Percentiles rank a stretch among this genome's conserved stretches.
Conservation (phyloP, 1,284 basidiomycete genomes). For the Meripilus lineatus region DNA sequence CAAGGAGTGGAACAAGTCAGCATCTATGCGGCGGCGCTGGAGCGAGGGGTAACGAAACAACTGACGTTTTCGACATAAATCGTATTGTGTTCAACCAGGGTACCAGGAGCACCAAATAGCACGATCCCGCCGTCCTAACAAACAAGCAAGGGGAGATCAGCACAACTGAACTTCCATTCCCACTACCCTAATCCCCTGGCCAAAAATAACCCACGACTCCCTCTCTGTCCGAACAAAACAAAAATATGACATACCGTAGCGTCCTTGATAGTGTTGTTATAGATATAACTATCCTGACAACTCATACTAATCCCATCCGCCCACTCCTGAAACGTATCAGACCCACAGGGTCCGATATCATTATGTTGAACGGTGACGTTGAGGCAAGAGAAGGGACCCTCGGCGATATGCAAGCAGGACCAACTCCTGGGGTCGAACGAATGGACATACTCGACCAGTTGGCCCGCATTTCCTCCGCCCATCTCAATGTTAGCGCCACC, state of each 20-base stretch:
- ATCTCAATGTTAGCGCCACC: conserved; percentile 78
- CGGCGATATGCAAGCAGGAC: conserved; percentile 68
- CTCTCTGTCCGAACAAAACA: neutral
- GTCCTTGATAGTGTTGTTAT: conserved; percentile 68
- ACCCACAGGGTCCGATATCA: conserved; percentile 74
- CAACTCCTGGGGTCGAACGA: conserved; percentile 70
- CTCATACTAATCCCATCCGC: conserved; percentile 82
- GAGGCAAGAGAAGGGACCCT: conserved; percentile 63
- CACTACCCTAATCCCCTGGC: no score
- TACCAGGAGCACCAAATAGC: conserved; percentile 77
- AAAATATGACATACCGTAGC: conserved; percentile 41
- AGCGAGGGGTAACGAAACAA: neutral
- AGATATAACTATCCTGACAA: conserved; percentile 62
- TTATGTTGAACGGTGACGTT: conserved; percentile 70
- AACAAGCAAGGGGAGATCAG: neutral
- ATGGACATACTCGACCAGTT: conserved; percentile 67
- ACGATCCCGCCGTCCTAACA: conserved; percentile 72
- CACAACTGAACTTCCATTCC: neutral
- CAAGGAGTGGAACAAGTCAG: neutral
- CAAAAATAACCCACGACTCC: no score
- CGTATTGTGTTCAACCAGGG: conserved; percentile 69
- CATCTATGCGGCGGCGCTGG: no score
- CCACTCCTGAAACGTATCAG: conserved; percentile 66
- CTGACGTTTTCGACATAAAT: conserved; percentile 66
- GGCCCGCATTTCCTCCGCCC: conserved; percentile 63